Conservation (phyloP, 169 alveolate species). For the Plasmodium sp. region DNA sequence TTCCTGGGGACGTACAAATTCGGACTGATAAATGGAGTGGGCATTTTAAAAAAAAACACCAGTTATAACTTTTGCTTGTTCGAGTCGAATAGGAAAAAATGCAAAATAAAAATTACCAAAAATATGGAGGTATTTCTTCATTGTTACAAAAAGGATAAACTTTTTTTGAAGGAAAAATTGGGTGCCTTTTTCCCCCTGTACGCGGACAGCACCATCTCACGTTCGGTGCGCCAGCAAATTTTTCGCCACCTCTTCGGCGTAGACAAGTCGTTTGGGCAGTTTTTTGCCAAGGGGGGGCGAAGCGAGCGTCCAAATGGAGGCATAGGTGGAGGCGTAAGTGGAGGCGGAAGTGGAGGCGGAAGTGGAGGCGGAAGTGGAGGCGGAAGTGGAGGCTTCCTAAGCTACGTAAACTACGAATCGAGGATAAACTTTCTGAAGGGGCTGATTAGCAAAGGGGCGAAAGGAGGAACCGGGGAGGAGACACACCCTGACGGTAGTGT, state of each 20-base stretch:
- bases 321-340: not conserved
- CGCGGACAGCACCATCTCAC: not conserved
- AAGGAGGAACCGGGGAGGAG: not conserved
- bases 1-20: conserved; percentile 50
- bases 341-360: not conserved
- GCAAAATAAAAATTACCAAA: conserved; percentile 25
- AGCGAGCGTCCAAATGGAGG: not conserved
- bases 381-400: not conserved
- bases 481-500: not conserved
- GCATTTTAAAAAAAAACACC: conserved; percentile 61
- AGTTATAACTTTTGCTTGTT: conserved; percentile 59
- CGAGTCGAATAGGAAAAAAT: conserved; percentile 36
- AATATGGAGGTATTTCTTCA: conserved; percentile 41
- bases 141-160: conserved; percentile 10
- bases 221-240: conserved; percentile 5
- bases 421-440: not conserved
- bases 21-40: conserved; percentile 71
- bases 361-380: not conserved
- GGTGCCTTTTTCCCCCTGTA: conserved; percentile 20
- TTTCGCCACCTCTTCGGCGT: conserved; percentile 10
- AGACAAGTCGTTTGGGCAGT: not conserved
- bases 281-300: not conserved
- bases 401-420: conserved; percentile 10
- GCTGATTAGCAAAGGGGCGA: not conserved
- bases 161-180: conserved; percentile 36